Evolutionary conservation across 2,329 filamentous ascomycete genomes (phyloP), one percentile per base, ranked within the genome.

Genomic region (Endoconidiophora polonica): DNA sequence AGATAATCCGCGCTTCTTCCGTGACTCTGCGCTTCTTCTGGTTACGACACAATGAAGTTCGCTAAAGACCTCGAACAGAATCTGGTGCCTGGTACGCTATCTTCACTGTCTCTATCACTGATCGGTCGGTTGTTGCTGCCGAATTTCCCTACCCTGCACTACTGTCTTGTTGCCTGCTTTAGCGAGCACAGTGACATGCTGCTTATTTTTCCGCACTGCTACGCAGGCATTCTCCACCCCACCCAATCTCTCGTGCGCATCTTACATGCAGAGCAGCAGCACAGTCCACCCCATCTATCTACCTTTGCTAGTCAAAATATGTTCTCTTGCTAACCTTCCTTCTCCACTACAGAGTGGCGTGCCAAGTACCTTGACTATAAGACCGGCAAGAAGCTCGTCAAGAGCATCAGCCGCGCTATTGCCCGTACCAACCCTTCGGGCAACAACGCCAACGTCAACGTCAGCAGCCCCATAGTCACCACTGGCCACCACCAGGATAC

Each of bases 331-430:
- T 47, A 50, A 49, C 52, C 24, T 12, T 20, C 40, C 6, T 18
- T 18, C 44, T 18, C 12, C 24, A 29, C 16, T 20, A 20, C 29
- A 81, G 77, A 96, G 76, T 96, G 90, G 90, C 79, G 84, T 59
- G 76, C 81, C 63, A 94, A 94, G 65, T 96, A 95, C 64, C 74
- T 96, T 58, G 79, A 95, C 66, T 96, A 96, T 72, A 94, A 94
- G 73, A 79, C 79, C 51, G 90, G 87, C 54, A 96, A 96, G 68
- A 95, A 95, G 68, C 82, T 87, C 62, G 73, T 96, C 64, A 96
- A 95, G 65, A 79, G 79, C 51, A 80, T 95, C 48, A 67, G 73
- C 22, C 76, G 82, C 54, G 86, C 86, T 53, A 73, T 91, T 54
- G 72, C 75, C 68, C 66, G 77, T 68, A 64, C 76, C 61, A 68